Conservation (phyloP, 2,329 filamentous ascomycete genomes). For the Cordyceps fumosorosea region DNA sequence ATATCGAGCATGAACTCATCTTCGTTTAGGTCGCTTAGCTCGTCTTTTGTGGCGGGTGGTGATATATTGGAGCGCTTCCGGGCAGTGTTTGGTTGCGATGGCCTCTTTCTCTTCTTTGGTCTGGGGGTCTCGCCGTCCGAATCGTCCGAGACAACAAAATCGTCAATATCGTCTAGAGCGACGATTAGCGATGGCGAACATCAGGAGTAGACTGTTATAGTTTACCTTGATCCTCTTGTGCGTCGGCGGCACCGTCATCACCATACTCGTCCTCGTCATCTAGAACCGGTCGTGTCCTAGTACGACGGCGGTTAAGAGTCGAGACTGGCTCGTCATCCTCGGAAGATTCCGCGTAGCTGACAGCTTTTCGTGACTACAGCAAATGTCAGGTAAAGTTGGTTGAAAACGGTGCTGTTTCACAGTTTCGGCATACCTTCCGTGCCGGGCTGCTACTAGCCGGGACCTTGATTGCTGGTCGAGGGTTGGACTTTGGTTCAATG, state of each 20-base stretch:
- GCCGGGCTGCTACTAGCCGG: slow-evolving; percentile 63
- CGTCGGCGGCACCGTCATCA: slow-evolving; percentile 56
- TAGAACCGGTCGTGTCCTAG: slow-evolving; percentile 51
- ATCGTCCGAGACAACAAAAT: slow-evolving; percentile 84
- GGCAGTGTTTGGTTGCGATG: slow-evolving; percentile 42
- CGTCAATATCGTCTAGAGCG: slow-evolving; percentile 61
- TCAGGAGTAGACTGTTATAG: neutral
- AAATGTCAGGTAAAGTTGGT: neutral
- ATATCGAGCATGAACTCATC: slow-evolving; percentile 50
- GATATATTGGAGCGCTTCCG: slow-evolving; percentile 59
- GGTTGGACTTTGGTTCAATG: slow-evolving; percentile 34
- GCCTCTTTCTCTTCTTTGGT: slow-evolving; percentile 71
- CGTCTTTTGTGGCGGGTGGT: slow-evolving; percentile 25
- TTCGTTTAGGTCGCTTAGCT: slow-evolving; percentile 43
- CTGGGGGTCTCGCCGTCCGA: slow-evolving; percentile 58
- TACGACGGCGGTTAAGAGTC: slow-evolving; percentile 33
- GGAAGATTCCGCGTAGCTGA: slow-evolving; percentile 83
- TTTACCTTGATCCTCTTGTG: slow-evolving; percentile 57
- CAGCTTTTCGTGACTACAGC: slow-evolving; percentile 43
- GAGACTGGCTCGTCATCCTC: slow-evolving; percentile 70
- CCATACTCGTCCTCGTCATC: slow-evolving; percentile 67
- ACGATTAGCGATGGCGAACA: neutral
- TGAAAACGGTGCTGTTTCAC: neutral
- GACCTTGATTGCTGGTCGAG: slow-evolving; percentile 36
- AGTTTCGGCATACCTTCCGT: slow-evolving; percentile 56